These are phyloP conservation scores for Camellia japonica DNA, from an alignment of 148 eudicot species.

Conservation along the genomic window DNA sequence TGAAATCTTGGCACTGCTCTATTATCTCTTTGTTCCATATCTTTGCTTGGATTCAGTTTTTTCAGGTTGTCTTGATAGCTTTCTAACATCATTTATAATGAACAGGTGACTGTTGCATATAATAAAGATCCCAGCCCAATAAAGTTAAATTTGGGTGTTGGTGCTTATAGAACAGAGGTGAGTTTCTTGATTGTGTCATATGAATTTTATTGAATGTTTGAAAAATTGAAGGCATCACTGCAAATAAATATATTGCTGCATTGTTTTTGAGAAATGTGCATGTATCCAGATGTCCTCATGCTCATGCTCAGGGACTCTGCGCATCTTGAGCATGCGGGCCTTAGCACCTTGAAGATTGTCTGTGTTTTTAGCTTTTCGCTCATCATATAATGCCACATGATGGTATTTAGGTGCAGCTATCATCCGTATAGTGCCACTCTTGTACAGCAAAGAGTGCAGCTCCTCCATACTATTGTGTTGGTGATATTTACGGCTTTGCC, in stretches of 20 bases:
- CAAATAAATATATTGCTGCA: background rate
- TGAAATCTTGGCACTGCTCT: background rate
- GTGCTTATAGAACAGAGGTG: slow-evolving; percentile 98
- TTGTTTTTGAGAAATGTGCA: background rate
- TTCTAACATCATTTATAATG: slow-evolving; percentile 12
- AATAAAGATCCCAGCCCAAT: slow-evolving; percentile 92
- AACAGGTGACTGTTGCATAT: slow-evolving; percentile 92
- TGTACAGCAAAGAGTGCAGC: background rate
- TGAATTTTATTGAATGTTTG: background rate
- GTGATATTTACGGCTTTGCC: background rate
- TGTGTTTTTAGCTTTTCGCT: background rate
- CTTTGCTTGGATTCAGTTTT: background rate
- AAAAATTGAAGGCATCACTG: background rate
- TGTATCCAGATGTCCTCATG: background rate
- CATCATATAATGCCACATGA: background rate
- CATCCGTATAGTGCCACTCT: background rate
- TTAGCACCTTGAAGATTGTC: background rate
- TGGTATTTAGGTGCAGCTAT: background rate
- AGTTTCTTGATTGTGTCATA: slow-evolving; percentile 3
- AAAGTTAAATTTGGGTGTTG: slow-evolving; percentile 94
- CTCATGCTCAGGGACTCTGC: background rate
- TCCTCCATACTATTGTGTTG: background rate
- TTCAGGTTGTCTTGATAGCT: background rate
- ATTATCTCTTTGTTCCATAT: too few relatives aligned
- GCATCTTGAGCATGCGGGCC: background rate